Evolutionary conservation across 2,329 filamentous ascomycete genomes (phyloP).

Genomic region (Ophiostoma angusticollis): DNA sequence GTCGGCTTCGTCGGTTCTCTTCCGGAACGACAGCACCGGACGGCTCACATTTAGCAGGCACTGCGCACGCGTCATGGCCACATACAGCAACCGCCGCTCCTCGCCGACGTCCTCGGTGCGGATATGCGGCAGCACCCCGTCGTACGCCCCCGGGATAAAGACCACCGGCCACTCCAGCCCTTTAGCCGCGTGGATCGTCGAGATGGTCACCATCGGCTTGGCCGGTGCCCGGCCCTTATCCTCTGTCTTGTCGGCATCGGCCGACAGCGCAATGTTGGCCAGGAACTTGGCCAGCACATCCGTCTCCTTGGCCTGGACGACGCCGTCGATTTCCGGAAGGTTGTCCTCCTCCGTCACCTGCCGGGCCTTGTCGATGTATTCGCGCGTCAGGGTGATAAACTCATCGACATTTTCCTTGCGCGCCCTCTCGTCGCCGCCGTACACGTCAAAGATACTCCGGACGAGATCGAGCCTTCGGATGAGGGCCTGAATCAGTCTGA

Average conservation of each 20-base stretch:
- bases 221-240: conserved; percentile 26
- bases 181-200: conserved; percentile 92
- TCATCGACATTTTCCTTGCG: conserved; percentile 86
- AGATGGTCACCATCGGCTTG: conserved; percentile 69
- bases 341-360: conserved; percentile 32
- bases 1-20: conserved; percentile 45
- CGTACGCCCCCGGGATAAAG: conserved; percentile 81
- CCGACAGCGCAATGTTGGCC: conserved; percentile 79
- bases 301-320: conserved; percentile 55
- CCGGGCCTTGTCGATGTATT: conserved; percentile 42
- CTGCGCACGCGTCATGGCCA: conserved; percentile 92
- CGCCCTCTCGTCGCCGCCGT: conserved; percentile 61
- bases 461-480: conserved; percentile 59
- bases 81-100: conserved; percentile 79
- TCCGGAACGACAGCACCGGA: too few species aligned
- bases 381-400: conserved; percentile 64
- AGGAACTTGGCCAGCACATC: conserved; percentile 62
- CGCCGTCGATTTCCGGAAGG: conserved; percentile 55
- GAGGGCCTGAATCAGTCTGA: conserved; percentile 37
- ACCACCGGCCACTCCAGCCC: conserved; percentile 94
- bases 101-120: conserved; percentile 77
- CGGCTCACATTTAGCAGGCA: conserved; percentile 75
- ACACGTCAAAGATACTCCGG: conserved; percentile 59
- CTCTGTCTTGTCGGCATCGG: conserved; percentile 56
- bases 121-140: conserved; percentile 81